These are phyloP conservation scores for Phytophthora gonapodyides DNA, from an alignment of 352 stramenopile genomes.

Conservation along the genomic window DNA sequence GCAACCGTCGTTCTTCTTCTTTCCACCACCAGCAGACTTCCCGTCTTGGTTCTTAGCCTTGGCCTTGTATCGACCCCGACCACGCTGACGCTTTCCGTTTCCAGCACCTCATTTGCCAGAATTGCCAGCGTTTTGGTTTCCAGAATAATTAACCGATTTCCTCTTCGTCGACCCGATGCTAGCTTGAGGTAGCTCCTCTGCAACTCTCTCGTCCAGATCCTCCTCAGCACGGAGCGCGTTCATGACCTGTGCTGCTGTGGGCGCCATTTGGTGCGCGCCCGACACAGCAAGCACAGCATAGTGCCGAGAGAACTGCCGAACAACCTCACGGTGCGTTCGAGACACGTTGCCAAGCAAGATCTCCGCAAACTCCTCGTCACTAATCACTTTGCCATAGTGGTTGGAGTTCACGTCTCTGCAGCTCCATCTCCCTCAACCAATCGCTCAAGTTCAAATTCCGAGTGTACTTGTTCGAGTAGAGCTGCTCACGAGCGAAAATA, in stretches of 20 bases:
- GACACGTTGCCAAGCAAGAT: conserved; percentile 6
- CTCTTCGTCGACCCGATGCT: conserved; percentile 1
- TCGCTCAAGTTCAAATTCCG: no score
- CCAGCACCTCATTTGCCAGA: background rate
- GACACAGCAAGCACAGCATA: conserved; percentile 6
- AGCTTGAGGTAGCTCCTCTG: background rate
- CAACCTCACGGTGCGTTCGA: conserved; percentile 2
- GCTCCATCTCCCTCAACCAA: background rate
- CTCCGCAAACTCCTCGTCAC: conserved; percentile 6
- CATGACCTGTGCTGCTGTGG: conserved; percentile 5
- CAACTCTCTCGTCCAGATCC: background rate
- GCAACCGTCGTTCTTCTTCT: background rate
- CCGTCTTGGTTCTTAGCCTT: background rate
- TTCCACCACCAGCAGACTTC: background rate
- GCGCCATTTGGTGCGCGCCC: background rate
- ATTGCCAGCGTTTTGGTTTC: background rate
- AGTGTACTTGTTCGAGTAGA: no score
- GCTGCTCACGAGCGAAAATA: conserved; percentile 6
- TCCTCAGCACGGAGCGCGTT: conserved; percentile 1
- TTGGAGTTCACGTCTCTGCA: conserved; percentile 1
- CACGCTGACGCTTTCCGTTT: background rate
- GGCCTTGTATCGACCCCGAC: background rate
- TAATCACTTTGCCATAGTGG: conserved; percentile 8
- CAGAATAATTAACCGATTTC: background rate
- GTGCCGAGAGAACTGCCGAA: background rate